phyloP scores from a whole-genome alignment of 2,329 filamentous ascomycete genomes.

The Monosporascus sp. region DNA sequence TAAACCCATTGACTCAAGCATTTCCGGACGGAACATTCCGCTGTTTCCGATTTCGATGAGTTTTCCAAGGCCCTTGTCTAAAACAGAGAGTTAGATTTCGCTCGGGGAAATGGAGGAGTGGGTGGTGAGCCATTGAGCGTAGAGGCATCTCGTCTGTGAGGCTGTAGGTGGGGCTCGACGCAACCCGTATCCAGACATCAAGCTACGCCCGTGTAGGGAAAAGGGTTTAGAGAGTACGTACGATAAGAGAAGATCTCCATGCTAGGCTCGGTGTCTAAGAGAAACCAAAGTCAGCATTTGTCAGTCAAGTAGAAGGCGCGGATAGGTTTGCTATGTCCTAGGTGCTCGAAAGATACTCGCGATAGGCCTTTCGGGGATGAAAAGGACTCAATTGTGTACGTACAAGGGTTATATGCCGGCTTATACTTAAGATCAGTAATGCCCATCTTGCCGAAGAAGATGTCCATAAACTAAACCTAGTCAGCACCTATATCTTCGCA shows the following conservation, averaged over 20 bases:
- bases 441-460: constrained; percentile 96
- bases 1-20: constrained; percentile 91
- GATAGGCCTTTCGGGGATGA: neutral
- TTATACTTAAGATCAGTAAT: constrained; percentile 85
- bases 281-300: constrained; percentile 1
- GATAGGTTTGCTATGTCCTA: neutral
- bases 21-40: constrained; percentile 98
- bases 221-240: neutral
- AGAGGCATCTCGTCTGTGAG: neutral
- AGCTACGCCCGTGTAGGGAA: neutral
- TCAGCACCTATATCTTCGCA: neutral
- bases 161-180: too few relatives aligned
- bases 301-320: too few relatives aligned
- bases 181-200: neutral
- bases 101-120: too few relatives aligned
- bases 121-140: neutral
- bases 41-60: constrained; percentile 97
- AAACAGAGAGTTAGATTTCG: neutral
- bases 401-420: constrained; percentile 82
- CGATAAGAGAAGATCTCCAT: constrained; percentile 98
- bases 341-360: too few relatives aligned
- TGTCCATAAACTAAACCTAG: constrained; percentile 63
- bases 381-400: constrained; percentile 16
- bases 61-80: constrained; percentile 75
- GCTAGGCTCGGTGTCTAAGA: constrained; percentile 74